Evolutionary conservation across 1,284 basidiomycete genomes (phyloP), one percentile per base, ranked within the genome.

Genomic region (Cryptococcus floricola): DNA sequence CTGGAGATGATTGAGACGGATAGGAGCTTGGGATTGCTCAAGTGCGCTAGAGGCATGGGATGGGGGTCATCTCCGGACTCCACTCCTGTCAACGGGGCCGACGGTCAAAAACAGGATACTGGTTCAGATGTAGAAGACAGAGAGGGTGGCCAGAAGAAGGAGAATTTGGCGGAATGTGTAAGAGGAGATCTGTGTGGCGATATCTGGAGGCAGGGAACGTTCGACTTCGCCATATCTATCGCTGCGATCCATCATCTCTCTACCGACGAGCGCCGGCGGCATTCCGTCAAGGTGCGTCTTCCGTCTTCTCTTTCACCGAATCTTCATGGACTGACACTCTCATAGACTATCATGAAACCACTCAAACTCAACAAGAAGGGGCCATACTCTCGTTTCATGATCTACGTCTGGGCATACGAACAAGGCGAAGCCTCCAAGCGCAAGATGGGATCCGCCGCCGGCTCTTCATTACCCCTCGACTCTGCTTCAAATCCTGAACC

Each of bases 331-430:
- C 42, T 44, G n/a, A 44, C 18, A 25, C n/a, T 18, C 5, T 44
- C 16, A 18, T 19, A 44, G 42, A 25, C 25, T 18, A 14, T 93
- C 19, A 70, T 92, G 16, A 80, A 83, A 55, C 79, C 81, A 13
- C 83, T 90, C 39, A 84, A 84, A 1, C 79, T 85, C 67, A 2
- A 83, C 7, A 38, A 44, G 9, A 41, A 45, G 16, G 52, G 57
- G 0, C 67, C 69, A 0, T 70, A 87, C 64, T 87, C 91, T 10
- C 85, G 91, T 7, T 81, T 93, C 56, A 80, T 99, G 62, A 87
- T 98, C 66, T 97, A 96, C 67, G 96, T 98, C n/a, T 99, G 96
- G 96, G 94, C 95, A 1, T 84, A 89, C 53, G 93, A 97, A 70
- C 96, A 99, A 78, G 91, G 95, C 56, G 81, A 83, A 37, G 76